phyloP scores from a whole-genome alignment of 2,329 filamentous ascomycete genomes.

The Rhinocladiella mackenziei region DNA sequence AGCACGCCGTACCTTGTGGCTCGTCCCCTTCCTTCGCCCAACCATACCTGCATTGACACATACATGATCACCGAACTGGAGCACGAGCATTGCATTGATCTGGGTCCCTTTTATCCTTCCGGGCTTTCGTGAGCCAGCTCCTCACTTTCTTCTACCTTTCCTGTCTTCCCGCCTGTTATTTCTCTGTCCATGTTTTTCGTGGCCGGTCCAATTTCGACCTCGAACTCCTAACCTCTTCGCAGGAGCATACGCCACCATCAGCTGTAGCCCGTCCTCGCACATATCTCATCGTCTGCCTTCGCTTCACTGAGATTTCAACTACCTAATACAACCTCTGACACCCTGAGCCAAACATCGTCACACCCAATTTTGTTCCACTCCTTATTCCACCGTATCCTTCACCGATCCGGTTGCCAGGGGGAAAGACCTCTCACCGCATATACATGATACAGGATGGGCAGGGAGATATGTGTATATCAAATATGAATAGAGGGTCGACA shows the following conservation, averaged over 20 bases:
- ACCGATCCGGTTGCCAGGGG: no score
- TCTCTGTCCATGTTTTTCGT: not conserved
- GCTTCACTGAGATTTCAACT: not conserved
- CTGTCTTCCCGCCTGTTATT: not conserved
- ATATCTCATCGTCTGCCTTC: not conserved
- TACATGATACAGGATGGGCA: not conserved
- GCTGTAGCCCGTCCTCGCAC: no score
- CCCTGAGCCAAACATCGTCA: conserved; percentile 7
- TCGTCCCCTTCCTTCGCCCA: not conserved
- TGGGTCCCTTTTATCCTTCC: no score
- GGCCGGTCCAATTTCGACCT: not conserved
- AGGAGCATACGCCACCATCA: not conserved
- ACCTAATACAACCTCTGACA: not conserved
- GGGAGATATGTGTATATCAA: not conserved
- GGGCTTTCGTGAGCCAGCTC: no score
- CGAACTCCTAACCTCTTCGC: not conserved
- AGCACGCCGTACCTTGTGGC: not conserved
- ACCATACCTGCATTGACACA: not conserved
- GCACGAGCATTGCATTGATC: not conserved
- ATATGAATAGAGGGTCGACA: conserved; percentile 4
- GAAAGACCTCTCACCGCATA: not conserved
- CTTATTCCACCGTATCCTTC: no score
- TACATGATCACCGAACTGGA: no score
- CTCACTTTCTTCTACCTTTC: no score
- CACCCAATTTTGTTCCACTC: no score